Percentiles rank a stretch among this genome's conserved stretches.
These are phyloP conservation scores for Phoma sp. DNA, from an alignment of 2,329 filamentous ascomycete species.

Conservation along the genomic window DNA sequence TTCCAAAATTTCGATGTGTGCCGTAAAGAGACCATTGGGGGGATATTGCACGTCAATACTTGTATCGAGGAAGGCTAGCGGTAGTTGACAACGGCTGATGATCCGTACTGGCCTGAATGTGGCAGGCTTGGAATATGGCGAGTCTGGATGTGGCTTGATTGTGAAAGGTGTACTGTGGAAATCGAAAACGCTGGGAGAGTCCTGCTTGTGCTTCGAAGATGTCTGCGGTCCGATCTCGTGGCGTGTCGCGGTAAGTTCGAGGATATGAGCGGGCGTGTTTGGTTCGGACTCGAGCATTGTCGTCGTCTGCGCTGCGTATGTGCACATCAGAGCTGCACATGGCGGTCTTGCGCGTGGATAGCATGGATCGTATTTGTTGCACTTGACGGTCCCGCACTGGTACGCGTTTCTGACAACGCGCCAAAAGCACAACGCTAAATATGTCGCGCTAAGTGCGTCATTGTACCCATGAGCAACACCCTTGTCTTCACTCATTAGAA, in stretches of 20 bases:
- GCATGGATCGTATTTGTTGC: not conserved
- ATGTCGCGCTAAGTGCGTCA: constrained; percentile 21
- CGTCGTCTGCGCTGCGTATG: constrained; percentile 38
- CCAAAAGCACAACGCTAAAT: constrained; percentile 5
- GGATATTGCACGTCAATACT: constrained; percentile 28
- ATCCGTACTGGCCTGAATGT: constrained; percentile 44
- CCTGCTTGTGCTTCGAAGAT: constrained; percentile 41
- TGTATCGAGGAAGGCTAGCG: constrained; percentile 47
- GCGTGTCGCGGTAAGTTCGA: constrained; percentile 33
- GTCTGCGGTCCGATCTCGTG: constrained; percentile 33
- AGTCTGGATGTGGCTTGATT: constrained; percentile 40
- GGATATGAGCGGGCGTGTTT: constrained; percentile 26
- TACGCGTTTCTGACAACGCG: constrained; percentile 12
- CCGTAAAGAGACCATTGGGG: constrained; percentile 42
- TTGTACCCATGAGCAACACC: constrained; percentile 1
- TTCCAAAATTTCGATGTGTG: constrained; percentile 43
- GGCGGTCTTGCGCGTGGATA: not conserved
- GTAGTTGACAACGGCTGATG: constrained; percentile 45
- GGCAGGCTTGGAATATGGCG: constrained; percentile 35
- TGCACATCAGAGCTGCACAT: constrained; percentile 28
- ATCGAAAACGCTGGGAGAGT: constrained; percentile 38
- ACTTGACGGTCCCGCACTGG: not conserved
- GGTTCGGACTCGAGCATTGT: constrained; percentile 37
- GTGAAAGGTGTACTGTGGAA: constrained; percentile 36
- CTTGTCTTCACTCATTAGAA: constrained; percentile 1